Conservation (phyloP, 306 rosid species). For the Sicyos baderoa region DNA sequence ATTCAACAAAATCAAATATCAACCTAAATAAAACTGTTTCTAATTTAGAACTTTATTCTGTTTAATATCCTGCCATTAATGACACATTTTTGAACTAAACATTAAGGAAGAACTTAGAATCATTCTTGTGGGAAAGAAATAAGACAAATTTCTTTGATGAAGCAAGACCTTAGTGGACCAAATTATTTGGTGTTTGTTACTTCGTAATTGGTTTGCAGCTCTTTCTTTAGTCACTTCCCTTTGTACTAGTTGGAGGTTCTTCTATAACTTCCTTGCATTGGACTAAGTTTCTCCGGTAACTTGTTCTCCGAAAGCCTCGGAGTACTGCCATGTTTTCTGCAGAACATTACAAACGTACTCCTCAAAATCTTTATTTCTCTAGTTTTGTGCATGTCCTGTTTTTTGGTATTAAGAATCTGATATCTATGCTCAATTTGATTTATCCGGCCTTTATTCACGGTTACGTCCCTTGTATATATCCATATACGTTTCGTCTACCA, state of each 20-base stretch:
- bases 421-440: background rate
- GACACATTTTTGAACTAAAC: background rate
- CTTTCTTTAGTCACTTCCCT: background rate
- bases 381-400: background rate
- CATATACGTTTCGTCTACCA: background rate
- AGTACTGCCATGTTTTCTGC: background rate
- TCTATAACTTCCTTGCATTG: background rate
- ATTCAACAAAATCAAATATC: background rate
- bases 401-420: constrained; percentile 2
- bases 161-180: background rate
- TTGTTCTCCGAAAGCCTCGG: background rate
- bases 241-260: background rate
- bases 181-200: no score
- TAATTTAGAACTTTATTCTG: background rate
- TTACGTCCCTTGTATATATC: background rate
- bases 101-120: background rate
- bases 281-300: background rate
- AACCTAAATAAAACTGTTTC: background rate
- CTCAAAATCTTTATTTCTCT: background rate
- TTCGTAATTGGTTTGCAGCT: no score
- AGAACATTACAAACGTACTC: background rate
- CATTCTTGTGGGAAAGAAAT: background rate
- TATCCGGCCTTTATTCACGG: background rate
- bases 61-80: background rate
- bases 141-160: background rate